Evolutionary conservation across 495 filamentous ascomycete species (phyloP).

Genomic region (Penicillium ochrochloron): DNA sequence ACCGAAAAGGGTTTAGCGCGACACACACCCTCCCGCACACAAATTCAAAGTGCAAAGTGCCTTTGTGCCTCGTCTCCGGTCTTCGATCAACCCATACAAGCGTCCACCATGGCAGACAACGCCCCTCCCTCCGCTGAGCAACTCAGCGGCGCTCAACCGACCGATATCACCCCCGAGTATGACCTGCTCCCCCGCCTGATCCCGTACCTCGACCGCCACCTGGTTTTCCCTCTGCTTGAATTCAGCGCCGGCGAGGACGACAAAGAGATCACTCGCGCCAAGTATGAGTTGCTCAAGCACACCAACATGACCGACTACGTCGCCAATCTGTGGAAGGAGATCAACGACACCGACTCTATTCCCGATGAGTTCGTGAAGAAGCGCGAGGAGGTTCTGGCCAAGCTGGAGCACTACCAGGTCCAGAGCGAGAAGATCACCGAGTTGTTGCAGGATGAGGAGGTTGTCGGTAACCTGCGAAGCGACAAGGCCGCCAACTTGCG

Average conservation of each 20-base stretch:
- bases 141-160: conserved; percentile 57
- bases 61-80: conserved; percentile 22
- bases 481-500: conserved; percentile 98
- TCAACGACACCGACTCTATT: conserved; percentile 76
- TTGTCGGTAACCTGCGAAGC: conserved; percentile 82
- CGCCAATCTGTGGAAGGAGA: conserved; percentile 81
- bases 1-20: conserved; percentile 42
- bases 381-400: conserved; percentile 84
- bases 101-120: conserved; percentile 68
- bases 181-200: conserved; percentile 89
- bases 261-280: conserved; percentile 75
- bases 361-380: conserved; percentile 86
- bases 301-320: conserved; percentile 99
- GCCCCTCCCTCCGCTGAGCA: conserved; percentile 58
- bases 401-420: conserved; percentile 78
- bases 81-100: conserved; percentile 27
- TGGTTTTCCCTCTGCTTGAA: conserved; percentile 92
- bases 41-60: conserved; percentile 39
- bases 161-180: conserved; percentile 66
- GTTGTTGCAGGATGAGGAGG: conserved; percentile 81
- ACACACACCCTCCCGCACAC: conserved; percentile 47
- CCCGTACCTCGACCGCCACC: conserved; percentile 90
- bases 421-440: conserved; percentile 84
- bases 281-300: conserved; percentile 89
- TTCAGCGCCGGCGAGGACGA: conserved; percentile 68